Evolutionary conservation across 305 asterid genomes (phyloP).

Genomic region (Fraxinus baroniana): DNA sequence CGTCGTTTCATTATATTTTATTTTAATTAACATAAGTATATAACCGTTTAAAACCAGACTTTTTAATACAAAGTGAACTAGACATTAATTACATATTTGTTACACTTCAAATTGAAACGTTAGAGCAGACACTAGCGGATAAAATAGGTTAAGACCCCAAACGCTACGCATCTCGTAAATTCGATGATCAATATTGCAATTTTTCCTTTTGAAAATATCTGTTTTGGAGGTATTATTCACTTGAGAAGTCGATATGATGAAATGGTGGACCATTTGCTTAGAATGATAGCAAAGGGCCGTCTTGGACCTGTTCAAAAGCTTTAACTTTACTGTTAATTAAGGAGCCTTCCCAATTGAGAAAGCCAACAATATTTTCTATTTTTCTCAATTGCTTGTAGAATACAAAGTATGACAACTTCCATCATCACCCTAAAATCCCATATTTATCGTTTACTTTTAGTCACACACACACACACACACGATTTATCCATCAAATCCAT

Average conservation of each 20-base stretch:
- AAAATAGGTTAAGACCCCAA: not conserved
- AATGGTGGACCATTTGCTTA: slow-evolving; percentile 27
- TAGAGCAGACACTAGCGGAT: not conserved
- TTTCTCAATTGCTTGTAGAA: not conserved
- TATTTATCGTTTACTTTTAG: not conserved
- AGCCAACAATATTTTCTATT: not conserved
- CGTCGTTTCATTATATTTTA: not conserved
- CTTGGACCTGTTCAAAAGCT: slow-evolving; percentile 29
- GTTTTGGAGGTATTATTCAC: slow-evolving; percentile 2
- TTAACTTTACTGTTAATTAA: slow-evolving; percentile 24
- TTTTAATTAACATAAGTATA: not conserved
- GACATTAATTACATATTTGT: not conserved
- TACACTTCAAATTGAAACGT: not conserved
- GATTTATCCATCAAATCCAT: not conserved
- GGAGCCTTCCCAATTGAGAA: not conserved
- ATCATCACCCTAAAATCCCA: not conserved
- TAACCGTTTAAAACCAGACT: not conserved
- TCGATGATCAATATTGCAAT: not conserved
- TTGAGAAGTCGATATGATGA: slow-evolving; percentile 11
- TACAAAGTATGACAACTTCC: not conserved
- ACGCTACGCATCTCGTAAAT: not conserved
- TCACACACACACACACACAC: not conserved
- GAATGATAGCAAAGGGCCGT: slow-evolving; percentile 35
- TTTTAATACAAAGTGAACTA: not conserved
- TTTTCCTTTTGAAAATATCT: slow-evolving; percentile 14